A percentile compares a stretch with the other conserved stretches of the same genome.
Conservation (phyloP, 768 basidiomycete genomes). For the Hygrocybe coccinea region DNA sequence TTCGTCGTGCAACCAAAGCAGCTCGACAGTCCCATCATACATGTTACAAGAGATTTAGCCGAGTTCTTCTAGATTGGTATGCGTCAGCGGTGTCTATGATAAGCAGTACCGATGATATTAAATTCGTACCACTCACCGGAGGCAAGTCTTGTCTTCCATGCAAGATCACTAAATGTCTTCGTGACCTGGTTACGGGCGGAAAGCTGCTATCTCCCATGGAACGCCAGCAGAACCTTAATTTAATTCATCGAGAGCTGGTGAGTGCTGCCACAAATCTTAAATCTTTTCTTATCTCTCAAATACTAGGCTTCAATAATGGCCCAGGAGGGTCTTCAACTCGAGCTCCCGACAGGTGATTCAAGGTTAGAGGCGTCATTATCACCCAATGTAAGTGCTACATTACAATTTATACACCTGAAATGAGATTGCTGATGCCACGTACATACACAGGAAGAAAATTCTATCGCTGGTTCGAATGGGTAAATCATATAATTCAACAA, state of each 20-base stretch:
- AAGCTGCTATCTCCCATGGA: neutral
- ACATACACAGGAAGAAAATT: no score
- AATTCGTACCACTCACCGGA: neutral
- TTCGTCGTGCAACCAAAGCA: neutral
- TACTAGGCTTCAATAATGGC: neutral
- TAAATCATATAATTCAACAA: no score
- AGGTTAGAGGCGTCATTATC: neutral
- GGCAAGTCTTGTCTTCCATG: neutral
- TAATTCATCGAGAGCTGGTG: neutral
- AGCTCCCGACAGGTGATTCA: neutral
- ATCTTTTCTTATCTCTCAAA: neutral
- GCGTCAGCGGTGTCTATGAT: neutral
- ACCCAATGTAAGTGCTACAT: neutral
- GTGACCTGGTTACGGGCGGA: neutral
- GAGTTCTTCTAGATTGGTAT: neutral
- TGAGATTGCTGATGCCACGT: no score
- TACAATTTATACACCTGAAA: no score
- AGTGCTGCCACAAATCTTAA: neutral
- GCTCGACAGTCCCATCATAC: neutral
- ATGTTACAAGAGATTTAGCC: neutral
- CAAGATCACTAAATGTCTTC: neutral
- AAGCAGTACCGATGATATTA: neutral
- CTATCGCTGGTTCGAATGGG: no score
- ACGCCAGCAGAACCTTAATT: neutral
- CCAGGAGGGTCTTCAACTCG: neutral